A percentile compares a stretch with the other conserved stretches of the same genome.
phyloP scores from a whole-genome alignment of 2,329 filamentous ascomycete species.

The Clarireedia paspali region DNA sequence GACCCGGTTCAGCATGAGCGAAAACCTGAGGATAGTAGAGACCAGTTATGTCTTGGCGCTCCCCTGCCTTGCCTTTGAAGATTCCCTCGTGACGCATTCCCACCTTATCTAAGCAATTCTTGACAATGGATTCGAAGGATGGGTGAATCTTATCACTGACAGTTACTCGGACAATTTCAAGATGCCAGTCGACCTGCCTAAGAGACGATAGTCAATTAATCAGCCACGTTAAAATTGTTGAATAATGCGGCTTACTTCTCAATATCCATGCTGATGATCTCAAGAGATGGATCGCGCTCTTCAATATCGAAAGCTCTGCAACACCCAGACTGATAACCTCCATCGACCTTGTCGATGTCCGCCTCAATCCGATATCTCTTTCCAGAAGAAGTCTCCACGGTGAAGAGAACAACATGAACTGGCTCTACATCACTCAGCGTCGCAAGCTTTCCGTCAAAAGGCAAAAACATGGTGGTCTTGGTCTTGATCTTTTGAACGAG shows the following conservation, averaged over 20 bases:
- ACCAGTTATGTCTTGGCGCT: constrained; percentile 18
- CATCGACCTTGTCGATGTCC: constrained; percentile 19
- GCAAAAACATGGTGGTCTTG: constrained; percentile 14
- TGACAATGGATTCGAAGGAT: constrained; percentile 15
- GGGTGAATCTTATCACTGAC: constrained; percentile 15
- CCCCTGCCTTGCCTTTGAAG: not conserved
- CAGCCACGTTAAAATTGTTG: not conserved
- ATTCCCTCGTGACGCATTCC: not conserved
- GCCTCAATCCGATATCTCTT: constrained; percentile 22
- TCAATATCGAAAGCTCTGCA: constrained; percentile 15
- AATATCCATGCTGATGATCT: constrained; percentile 24
- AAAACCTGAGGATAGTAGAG: constrained; percentile 20
- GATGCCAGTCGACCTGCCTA: constrained; percentile 25
- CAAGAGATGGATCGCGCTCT: constrained; percentile 17
- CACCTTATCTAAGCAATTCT: constrained; percentile 14
- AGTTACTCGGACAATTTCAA: constrained; percentile 27
- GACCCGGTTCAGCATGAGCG: constrained; percentile 6
- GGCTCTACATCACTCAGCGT: constrained; percentile 15
- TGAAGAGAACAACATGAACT: constrained; percentile 21
- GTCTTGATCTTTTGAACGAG: constrained; percentile 15
- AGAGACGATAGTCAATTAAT: not conserved
- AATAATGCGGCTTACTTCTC: constrained; percentile 9
- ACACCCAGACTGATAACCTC: constrained; percentile 20
- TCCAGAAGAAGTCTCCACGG: constrained; percentile 15
- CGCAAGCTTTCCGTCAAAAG: constrained; percentile 7